These are phyloP conservation scores for Cryptosporidium tyzzeri DNA, from an alignment of 169 alveolate species.

Conservation along the genomic window DNA sequence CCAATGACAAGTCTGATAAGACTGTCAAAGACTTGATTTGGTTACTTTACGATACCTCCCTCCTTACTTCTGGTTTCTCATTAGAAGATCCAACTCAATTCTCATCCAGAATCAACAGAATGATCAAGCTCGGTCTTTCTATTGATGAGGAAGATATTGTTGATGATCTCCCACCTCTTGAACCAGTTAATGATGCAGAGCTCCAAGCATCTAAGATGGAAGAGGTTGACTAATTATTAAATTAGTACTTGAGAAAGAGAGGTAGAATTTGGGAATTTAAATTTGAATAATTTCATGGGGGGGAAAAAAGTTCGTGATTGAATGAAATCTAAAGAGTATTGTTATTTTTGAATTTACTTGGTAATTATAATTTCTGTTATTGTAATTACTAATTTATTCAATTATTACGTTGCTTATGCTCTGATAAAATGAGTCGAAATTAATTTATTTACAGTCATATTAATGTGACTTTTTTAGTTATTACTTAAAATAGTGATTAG, in stretches of 20 bases:
- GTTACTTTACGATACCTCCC: conserved; percentile 98
- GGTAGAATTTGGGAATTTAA: not conserved
- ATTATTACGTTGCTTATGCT: not conserved
- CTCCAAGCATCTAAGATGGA: conserved; percentile 95
- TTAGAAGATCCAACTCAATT: conserved; percentile 99
- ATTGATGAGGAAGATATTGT: conserved; percentile 95
- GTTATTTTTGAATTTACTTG: not conserved
- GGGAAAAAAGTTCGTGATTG: not conserved
- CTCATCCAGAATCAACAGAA: conserved; percentile 98
- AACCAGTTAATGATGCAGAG: conserved; percentile 88
- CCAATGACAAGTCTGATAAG: conserved; percentile 96
- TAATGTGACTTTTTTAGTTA: not conserved
- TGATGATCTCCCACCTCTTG: conserved; percentile 92
- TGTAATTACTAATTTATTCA: not conserved
- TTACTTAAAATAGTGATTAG: conserved; percentile 1
- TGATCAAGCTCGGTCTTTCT: conserved; percentile 98
- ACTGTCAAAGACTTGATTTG: conserved; percentile 99
- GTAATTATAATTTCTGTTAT: too few relatives aligned
- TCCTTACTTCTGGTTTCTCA: conserved; percentile 98
- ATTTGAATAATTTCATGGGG: not conserved
- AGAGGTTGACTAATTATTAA: conserved; percentile 92
- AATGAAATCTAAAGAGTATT: not conserved
- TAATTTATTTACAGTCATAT: not conserved
- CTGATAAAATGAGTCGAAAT: not conserved
- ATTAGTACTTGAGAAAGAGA: not conserved